phyloP scores from a whole-genome alignment of 495 filamentous ascomycete genomes.

The Glarea lozoyensis region DNA sequence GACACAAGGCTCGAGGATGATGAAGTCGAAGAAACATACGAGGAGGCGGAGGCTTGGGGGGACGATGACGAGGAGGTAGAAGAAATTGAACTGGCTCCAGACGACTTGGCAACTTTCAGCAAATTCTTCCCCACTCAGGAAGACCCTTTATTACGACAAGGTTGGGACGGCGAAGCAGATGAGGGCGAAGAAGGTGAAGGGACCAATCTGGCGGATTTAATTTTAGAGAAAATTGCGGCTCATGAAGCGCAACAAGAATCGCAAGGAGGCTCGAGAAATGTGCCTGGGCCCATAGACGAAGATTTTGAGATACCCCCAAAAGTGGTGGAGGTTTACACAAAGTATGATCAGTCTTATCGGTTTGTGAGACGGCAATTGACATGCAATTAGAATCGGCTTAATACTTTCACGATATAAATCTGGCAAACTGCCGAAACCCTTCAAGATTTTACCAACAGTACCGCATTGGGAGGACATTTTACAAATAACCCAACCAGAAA shows the following conservation, averaged over 20 bases:
- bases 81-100: conserved; percentile 79
- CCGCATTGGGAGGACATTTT: conserved; percentile 86
- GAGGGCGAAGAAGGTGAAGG: conserved; percentile 36
- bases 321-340: conserved; percentile 86
- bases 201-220: conserved; percentile 84
- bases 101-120: conserved; percentile 83
- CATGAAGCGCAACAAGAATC: conserved; percentile 60
- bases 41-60: conserved; percentile 45
- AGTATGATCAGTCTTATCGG: conserved; percentile 43
- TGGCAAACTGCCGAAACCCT: conserved; percentile 89
- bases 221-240: conserved; percentile 86
- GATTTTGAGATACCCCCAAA: conserved; percentile 83
- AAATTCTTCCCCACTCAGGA: conserved; percentile 66
- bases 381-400: conserved; percentile 57
- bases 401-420: conserved; percentile 90
- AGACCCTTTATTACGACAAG: conserved; percentile 40
- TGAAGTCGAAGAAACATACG: conserved; percentile 36
- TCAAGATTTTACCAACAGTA: conserved; percentile 90
- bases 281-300: conserved; percentile 48
- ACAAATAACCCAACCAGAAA: conserved; percentile 67
- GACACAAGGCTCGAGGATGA: conserved; percentile 48
- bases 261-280: conserved; percentile 30
- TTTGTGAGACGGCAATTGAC: conserved; percentile 10
- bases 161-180: conserved; percentile 35
- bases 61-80: conserved; percentile 67